Evolutionary conservation across 2,329 filamentous ascomycete genomes (phyloP).

Genomic region (Talaromyces albobiverticillius): DNA sequence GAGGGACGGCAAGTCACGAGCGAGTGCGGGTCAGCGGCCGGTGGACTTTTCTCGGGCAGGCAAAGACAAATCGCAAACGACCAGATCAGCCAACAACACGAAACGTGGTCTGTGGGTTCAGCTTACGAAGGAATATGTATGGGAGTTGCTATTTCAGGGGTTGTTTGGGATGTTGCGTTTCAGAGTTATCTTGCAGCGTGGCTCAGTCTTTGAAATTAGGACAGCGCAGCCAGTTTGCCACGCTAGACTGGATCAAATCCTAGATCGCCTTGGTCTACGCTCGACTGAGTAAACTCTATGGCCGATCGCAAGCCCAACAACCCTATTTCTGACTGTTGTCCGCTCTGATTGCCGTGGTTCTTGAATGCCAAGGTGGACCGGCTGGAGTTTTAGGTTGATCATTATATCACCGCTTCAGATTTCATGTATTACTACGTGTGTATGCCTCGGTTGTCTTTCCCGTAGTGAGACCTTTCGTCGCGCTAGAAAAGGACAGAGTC

Average conservation of each 20-base stretch:
- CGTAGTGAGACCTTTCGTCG: too few species aligned
- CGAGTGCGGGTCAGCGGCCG: constrained; percentile 12
- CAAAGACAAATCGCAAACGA: too few species aligned
- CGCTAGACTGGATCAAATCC: too few species aligned
- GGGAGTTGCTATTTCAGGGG: not conserved
- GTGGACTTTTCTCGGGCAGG: not conserved
- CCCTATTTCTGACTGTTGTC: not conserved
- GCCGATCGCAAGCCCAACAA: not conserved
- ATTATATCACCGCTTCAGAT: too few species aligned
- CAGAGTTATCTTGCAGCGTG: not conserved
- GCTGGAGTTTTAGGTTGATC: not conserved
- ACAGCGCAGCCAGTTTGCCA: too few species aligned
- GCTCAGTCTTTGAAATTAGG: not conserved
- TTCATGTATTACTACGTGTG: too few species aligned
- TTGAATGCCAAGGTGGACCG: not conserved
- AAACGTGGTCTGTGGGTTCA: not conserved
- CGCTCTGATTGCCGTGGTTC: not conserved
- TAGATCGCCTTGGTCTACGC: not conserved
- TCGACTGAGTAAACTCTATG: not conserved
- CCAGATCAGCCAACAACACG: not conserved
- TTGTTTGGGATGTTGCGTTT: constrained; percentile 6
- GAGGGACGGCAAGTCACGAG: constrained; percentile 10
- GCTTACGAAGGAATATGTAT: not conserved
- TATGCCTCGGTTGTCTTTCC: too few species aligned
- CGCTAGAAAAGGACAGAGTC: too few species aligned